phyloP scores from a whole-genome alignment of 441 rosid species.

The Pelargonium myrrhifolium region DNA sequence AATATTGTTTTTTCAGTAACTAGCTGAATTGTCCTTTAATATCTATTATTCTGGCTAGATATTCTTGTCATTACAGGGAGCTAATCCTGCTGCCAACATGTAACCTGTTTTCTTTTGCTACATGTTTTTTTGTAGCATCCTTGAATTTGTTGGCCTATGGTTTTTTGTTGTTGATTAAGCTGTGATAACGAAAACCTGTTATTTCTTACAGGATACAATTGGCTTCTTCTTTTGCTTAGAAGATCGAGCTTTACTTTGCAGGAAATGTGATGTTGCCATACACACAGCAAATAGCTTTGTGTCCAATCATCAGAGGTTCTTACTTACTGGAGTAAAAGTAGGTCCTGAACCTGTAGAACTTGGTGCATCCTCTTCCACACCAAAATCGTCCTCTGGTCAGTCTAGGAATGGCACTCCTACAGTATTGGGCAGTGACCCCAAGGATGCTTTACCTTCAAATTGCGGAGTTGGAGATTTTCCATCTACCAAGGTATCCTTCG shows the following conservation, averaged over 20 bases:
- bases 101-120: background rate
- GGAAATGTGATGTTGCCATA: conserved; percentile 85
- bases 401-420: background rate
- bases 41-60: background rate
- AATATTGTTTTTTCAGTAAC: background rate
- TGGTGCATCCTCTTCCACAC: background rate
- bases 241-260: conserved; percentile 85
- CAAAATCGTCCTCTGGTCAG: background rate
- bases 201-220: conserved; percentile 50
- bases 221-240: conserved; percentile 93
- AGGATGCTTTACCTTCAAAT: background rate
- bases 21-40: no score
- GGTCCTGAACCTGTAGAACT: conserved; percentile 42
- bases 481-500: background rate
- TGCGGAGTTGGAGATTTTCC: background rate
- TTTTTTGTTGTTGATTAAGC: background rate
- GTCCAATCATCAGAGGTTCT: conserved; percentile 79
- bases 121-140: background rate
- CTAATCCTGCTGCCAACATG: background rate
- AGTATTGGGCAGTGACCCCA: background rate
- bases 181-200: background rate
- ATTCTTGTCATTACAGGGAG: background rate
- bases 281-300: conserved; percentile 63
- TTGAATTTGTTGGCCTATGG: background rate
- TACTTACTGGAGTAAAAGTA: conserved; percentile 86